phyloP scores from a whole-genome alignment of 1,284 basidiomycete genomes.

The Vanrija humicola region DNA sequence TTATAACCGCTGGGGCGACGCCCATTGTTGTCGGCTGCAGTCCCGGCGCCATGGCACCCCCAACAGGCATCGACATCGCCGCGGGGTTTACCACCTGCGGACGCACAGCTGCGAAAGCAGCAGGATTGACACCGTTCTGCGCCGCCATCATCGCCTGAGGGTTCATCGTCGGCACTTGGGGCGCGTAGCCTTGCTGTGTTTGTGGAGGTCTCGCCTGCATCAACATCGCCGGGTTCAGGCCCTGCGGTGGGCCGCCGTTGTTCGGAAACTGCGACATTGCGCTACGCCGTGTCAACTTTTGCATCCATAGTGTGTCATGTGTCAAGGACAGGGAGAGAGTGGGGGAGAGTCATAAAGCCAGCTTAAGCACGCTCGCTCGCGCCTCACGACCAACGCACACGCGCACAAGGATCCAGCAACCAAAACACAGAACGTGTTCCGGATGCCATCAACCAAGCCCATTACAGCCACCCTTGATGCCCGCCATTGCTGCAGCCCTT shows the following conservation, averaged over 20 bases:
- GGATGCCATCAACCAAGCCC: constrained; percentile 18
- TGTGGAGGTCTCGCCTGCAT: not conserved
- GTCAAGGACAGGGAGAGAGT: not conserved
- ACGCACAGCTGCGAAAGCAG: not conserved
- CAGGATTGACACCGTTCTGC: constrained; percentile 5
- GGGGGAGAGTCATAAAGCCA: constrained; percentile 45
- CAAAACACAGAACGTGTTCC: constrained; percentile 29
- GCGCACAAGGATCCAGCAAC: constrained; percentile 25
- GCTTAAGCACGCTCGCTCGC: constrained; percentile 35
- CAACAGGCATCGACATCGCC: too few relatives aligned
- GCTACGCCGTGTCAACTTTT: constrained; percentile 10
- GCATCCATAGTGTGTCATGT: constrained; percentile 2
- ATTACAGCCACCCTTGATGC: constrained; percentile 18
- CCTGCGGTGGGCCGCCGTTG: constrained; percentile 9
- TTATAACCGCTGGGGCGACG: not conserved
- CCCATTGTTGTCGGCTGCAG: not conserved
- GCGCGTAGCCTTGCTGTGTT: too few relatives aligned
- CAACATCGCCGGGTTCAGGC: constrained; percentile 4
- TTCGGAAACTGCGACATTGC: constrained; percentile 25
- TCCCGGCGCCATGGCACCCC: too few relatives aligned
- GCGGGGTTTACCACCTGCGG: not conserved
- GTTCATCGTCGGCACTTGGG: not conserved
- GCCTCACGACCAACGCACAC: constrained; percentile 19
- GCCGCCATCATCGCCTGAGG: constrained; percentile 8
- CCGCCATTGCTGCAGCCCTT: not conserved